Percentiles rank a stretch among this genome's conserved stretches.
phyloP scores from a whole-genome alignment of 768 basidiomycete species.

The Tylopilus felleus region DNA sequence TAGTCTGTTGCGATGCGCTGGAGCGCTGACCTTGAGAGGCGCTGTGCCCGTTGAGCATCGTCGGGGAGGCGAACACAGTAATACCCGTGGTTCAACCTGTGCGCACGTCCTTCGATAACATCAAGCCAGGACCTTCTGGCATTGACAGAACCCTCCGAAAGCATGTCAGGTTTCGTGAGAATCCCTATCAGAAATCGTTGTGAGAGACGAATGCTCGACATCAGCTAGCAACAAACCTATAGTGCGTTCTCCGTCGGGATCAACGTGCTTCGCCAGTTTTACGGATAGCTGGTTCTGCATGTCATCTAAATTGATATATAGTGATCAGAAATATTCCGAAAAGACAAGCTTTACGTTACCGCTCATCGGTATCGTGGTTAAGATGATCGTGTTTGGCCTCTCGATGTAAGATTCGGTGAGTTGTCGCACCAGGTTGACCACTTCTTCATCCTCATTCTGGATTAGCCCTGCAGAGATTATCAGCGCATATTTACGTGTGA shows the following conservation, averaged over 20 bases:
- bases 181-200: conserved; percentile 42
- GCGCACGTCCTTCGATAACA: conserved; percentile 45
- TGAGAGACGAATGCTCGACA: background rate
- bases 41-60: conserved; percentile 47
- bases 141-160: conserved; percentile 42
- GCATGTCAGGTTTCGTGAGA: conserved; percentile 65
- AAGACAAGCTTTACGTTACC: conserved; percentile 41
- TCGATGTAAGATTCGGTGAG: conserved; percentile 48
- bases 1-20: conserved; percentile 40
- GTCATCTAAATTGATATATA: conserved; percentile 46
- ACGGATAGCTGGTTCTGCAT: conserved; percentile 63
- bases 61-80: conserved; percentile 65
- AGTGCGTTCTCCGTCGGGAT: conserved; percentile 54
- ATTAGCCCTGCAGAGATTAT: conserved; percentile 45
- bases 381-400: conserved; percentile 53
- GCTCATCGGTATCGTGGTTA: conserved; percentile 64
- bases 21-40: conserved; percentile 35
- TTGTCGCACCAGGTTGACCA: conserved; percentile 44
- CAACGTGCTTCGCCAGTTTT: conserved; percentile 48
- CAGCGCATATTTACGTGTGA: background rate
- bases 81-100: conserved; percentile 54
- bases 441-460: conserved; percentile 44
- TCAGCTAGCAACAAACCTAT: conserved; percentile 44
- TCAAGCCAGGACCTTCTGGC: conserved; percentile 45
- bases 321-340: background rate